Evolutionary conservation across 2,329 filamentous ascomycete species (phyloP).

Genomic region (Aspergillus brasiliensis): DNA sequence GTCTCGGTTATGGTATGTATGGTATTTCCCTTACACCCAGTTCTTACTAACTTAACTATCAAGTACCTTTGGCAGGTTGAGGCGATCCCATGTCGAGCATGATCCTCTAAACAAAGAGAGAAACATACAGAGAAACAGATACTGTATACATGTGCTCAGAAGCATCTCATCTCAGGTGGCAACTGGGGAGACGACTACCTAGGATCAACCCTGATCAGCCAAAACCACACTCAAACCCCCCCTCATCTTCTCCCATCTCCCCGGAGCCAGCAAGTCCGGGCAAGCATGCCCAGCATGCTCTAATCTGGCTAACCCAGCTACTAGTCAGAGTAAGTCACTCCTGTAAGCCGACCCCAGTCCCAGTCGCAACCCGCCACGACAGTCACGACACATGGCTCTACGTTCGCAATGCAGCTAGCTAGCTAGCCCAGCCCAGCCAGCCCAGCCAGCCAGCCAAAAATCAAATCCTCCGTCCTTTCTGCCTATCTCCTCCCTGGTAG

Average conservation of each 20-base stretch:
- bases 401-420: neutral
- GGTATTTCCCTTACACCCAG: neutral
- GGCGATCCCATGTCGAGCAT: neutral
- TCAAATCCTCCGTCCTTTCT: no score
- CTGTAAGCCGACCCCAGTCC: neutral
- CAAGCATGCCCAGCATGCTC: neutral
- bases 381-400: neutral
- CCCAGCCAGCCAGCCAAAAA: no score
- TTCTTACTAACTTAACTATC: neutral
- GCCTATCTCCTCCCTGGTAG: neutral
- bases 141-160: no score
- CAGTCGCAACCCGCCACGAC: constrained; percentile 9
- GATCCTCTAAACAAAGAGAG: no score
- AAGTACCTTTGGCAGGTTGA: neutral
- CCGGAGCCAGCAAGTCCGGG: neutral
- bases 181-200: no score
- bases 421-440: neutral
- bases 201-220: neutral
- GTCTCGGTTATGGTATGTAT: neutral
- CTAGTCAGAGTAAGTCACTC: neutral
- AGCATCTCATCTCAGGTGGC: no score
- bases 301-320: neutral
- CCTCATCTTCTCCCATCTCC: neutral
- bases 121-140: no score
- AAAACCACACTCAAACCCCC: neutral